These are phyloP conservation scores for Monascus purpureus DNA, from an alignment of 495 filamentous ascomycete genomes.

Conservation along the genomic window DNA sequence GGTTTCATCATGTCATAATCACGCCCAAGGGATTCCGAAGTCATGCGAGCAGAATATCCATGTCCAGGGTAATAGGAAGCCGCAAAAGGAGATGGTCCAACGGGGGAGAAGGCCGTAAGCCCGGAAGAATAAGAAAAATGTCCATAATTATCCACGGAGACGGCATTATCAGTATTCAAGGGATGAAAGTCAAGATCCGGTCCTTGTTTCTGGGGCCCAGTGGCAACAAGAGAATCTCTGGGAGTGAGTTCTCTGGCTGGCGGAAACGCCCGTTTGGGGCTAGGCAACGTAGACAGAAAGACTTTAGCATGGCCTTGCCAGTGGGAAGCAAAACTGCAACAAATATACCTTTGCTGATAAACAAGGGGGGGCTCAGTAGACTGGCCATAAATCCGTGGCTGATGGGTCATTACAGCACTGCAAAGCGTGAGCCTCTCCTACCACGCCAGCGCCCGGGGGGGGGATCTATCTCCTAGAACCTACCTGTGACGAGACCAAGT, in stretches of 20 bases:
- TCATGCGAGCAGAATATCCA: slow-evolving; percentile 19
- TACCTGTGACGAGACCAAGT: slow-evolving; percentile 29
- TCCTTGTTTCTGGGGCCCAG: slow-evolving; percentile 8
- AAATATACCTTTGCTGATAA: slow-evolving; percentile 32
- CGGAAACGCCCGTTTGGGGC: slow-evolving; percentile 20
- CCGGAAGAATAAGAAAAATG: slow-evolving; percentile 14
- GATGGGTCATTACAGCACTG: slow-evolving; percentile 21
- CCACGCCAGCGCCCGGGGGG: slow-evolving; percentile 2
- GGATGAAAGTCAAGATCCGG: slow-evolving; percentile 21
- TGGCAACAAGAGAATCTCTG: slow-evolving; percentile 15
- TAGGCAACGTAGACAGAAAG: slow-evolving; percentile 12
- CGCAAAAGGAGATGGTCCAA: slow-evolving; percentile 17
- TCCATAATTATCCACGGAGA: slow-evolving; percentile 12
- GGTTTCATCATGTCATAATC: slow-evolving; percentile 19
- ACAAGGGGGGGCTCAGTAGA: slow-evolving; percentile 21
- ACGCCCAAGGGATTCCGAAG: slow-evolving; percentile 18
- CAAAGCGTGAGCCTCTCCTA: slow-evolving; percentile 16
- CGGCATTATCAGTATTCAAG: slow-evolving; percentile 16
- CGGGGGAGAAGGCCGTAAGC: slow-evolving; percentile 25
- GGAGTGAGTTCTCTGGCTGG: slow-evolving; percentile 15
- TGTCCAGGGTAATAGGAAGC: slow-evolving; percentile 21
- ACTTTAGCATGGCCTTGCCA: slow-evolving; percentile 6
- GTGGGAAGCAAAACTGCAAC: slow-evolving; percentile 3
- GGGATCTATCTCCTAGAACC: slow-evolving; percentile 15
- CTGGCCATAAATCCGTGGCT: slow-evolving; percentile 17